phyloP scores from a whole-genome alignment of 108 stramenopile species.

The Aurantiochytrium sp. region DNA sequence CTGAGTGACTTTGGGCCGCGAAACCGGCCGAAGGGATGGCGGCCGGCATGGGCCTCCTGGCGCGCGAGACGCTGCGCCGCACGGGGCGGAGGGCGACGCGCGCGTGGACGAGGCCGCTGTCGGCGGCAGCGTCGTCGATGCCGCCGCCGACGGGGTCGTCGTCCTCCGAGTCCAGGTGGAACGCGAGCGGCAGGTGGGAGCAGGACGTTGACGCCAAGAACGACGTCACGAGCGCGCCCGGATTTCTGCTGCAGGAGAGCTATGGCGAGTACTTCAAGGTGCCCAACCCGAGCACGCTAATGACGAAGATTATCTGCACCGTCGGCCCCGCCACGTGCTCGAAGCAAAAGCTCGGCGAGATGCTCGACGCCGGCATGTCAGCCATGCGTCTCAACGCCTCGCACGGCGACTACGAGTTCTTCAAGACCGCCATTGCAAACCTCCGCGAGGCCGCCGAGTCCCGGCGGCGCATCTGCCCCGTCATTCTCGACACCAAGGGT shows the following conservation, averaged over 20 bases:
- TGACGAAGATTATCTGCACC: conserved; percentile 83
- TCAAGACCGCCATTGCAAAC: conserved; percentile 64
- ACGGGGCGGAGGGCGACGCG: no score
- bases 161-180: background rate
- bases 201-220: background rate
- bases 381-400: conserved; percentile 86
- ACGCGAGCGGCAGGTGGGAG: background rate
- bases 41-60: background rate
- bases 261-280: conserved; percentile 41
- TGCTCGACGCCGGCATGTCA: conserved; percentile 73
- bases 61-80: background rate
- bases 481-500: conserved; percentile 83
- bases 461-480: conserved; percentile 62
- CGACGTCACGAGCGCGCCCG: background rate
- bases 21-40: no score
- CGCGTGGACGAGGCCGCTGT: no score
- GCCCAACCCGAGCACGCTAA: conserved; percentile 37
- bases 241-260: conserved; percentile 37
- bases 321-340: conserved; percentile 80
- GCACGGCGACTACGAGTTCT: conserved; percentile 51
- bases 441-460: conserved; percentile 20
- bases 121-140: background rate
- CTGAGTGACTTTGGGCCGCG: no score
- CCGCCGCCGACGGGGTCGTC: background rate
- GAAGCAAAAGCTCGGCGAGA: conserved; percentile 55